Conservation (phyloP, 225 moss, liverwort and hornwort genomes). For the Pseudoscleropodium purum region DNA sequence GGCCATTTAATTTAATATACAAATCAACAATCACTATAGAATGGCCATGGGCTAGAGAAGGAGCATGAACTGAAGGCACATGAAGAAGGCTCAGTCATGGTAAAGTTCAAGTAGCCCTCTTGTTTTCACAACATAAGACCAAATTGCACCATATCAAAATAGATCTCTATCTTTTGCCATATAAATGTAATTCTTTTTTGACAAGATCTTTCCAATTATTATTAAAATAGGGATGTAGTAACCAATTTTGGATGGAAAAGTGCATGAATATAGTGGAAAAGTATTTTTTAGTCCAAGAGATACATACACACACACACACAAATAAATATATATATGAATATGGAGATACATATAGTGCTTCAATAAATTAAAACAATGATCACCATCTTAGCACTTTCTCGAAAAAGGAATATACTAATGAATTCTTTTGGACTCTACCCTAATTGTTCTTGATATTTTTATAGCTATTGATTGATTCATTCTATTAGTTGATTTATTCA, state of each 20-base stretch:
- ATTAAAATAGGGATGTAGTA: not conserved
- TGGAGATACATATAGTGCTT: too few relatives aligned
- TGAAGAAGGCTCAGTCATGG: too few relatives aligned
- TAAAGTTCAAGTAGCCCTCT: not conserved
- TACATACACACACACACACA: too few relatives aligned
- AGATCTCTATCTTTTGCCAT: not conserved
- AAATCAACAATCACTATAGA: not conserved
- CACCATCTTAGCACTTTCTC: not conserved
- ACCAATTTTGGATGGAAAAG: not conserved
- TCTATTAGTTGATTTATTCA: not conserved
- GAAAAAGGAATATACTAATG: not conserved
- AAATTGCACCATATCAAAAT: not conserved
- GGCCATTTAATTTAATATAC: too few relatives aligned
- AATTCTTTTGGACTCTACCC: not conserved
- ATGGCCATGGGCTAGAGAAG: not conserved
- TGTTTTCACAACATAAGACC: not conserved
- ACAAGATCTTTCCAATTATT: not conserved
- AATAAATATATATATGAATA: too few relatives aligned
- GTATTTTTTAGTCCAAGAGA: not conserved
- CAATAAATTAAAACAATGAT: not conserved
- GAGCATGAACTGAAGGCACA: not conserved
- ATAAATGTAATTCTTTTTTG: not conserved
- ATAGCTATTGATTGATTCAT: not conserved
- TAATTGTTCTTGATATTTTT: not conserved
- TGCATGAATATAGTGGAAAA: not conserved